Percentiles rank a stretch among this genome's conserved stretches.
These are phyloP conservation scores for Ophiostoma piceae DNA, from an alignment of 2,329 filamentous ascomycete genomes.

Conservation along the genomic window DNA sequence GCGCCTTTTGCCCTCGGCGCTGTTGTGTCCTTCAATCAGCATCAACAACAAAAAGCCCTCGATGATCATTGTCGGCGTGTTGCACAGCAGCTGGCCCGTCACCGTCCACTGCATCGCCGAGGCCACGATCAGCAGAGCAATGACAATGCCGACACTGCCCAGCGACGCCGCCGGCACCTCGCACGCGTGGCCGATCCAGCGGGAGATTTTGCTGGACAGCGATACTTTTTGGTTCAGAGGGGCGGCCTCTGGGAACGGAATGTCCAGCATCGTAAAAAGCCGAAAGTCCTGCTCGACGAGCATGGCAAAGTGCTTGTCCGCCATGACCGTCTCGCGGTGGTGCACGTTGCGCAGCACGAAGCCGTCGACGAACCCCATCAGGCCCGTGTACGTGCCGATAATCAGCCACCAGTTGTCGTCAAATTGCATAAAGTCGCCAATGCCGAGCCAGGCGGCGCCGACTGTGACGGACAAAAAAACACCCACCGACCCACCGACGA, in stretches of 20 bases:
- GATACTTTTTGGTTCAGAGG: constrained; percentile 16
- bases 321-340: constrained; percentile 28
- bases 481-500: constrained; percentile 36
- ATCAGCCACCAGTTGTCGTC: constrained; percentile 44
- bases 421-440: constrained; percentile 39
- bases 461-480: neutral
- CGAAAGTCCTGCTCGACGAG: constrained; percentile 27
- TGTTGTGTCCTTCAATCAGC: constrained; percentile 31
- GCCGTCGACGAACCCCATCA: constrained; percentile 42
- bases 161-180: constrained; percentile 27
- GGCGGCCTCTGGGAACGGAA: neutral
- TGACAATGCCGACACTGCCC: neutral
- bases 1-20: constrained; percentile 29
- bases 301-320: constrained; percentile 29
- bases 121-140: constrained; percentile 26
- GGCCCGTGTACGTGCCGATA: constrained; percentile 45
- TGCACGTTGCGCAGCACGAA: constrained; percentile 45
- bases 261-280: constrained; percentile 23
- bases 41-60: constrained; percentile 32
- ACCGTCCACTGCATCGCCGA: constrained; percentile 31
- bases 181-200: constrained; percentile 28
- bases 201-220: constrained; percentile 28
- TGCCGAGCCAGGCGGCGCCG: constrained; percentile 35
- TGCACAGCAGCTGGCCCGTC: constrained; percentile 34
- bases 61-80: constrained; percentile 33